Conservation (phyloP, 2,329 filamentous ascomycete species). For the Colletotrichum destructivum region DNA sequence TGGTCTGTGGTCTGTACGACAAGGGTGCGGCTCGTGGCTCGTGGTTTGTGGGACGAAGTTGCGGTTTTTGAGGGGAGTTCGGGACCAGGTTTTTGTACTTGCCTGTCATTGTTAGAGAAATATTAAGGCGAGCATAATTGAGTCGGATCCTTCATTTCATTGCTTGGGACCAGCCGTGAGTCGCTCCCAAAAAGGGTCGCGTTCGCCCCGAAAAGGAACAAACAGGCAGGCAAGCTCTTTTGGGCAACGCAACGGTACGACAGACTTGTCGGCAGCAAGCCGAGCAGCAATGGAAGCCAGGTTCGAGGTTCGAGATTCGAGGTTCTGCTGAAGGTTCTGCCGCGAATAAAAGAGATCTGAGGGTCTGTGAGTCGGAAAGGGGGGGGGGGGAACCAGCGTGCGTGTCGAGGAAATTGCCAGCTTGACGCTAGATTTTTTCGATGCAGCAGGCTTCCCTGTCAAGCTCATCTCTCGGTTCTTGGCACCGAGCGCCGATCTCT, state of each 20-base stretch:
- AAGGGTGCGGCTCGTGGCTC: background rate
- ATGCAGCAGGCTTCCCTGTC: conserved; percentile 28
- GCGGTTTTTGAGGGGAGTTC: conserved; percentile 19
- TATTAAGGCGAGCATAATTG: conserved; percentile 26
- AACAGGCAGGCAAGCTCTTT: background rate
- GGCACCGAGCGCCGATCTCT: conserved; percentile 12
- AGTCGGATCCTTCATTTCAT: conserved; percentile 10
- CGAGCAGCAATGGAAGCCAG: conserved; percentile 20
- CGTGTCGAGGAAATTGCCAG: conserved; percentile 20
- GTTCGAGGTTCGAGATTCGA: background rate
- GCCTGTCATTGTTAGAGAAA: conserved; percentile 19
- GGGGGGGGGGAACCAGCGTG: too few relatives aligned
- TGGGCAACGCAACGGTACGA: conserved; percentile 13
- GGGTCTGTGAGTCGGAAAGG: background rate
- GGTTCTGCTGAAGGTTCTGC: background rate
- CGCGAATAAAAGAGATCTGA: background rate
- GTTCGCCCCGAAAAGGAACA: background rate
- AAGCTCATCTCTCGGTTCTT: background rate
- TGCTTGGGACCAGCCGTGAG: background rate
- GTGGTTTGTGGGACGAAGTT: conserved; percentile 5
- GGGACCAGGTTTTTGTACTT: background rate
- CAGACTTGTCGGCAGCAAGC: conserved; percentile 18
- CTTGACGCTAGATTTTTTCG: conserved; percentile 1
- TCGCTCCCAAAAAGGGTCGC: conserved; percentile 4
- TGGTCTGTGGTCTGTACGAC: conserved; percentile 1